Evolutionary conservation across 2,329 filamentous ascomycete genomes (phyloP).

Genomic region (Fusarium pilosicola): DNA sequence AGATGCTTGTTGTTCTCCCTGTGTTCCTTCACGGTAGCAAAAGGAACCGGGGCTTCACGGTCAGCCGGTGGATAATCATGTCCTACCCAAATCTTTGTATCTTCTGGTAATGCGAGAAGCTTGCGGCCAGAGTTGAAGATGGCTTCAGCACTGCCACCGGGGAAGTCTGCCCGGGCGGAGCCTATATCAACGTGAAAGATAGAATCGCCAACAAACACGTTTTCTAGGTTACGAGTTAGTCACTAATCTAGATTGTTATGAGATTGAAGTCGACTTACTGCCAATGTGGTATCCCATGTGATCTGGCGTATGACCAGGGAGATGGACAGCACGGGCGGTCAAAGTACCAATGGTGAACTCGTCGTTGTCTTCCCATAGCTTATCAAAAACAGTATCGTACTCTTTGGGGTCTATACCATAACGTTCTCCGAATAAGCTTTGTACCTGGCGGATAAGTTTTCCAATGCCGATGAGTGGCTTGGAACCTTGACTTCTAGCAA

Average conservation of each 20-base stretch:
- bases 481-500: conserved; percentile 49
- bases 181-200: conserved; percentile 64
- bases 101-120: conserved; percentile 54
- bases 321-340: conserved; percentile 58
- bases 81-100: conserved; percentile 62
- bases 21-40: conserved; percentile 58
- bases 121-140: conserved; percentile 57
- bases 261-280: conserved; percentile 37
- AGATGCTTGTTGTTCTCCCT: conserved; percentile 60
- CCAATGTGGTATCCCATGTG: conserved; percentile 68
- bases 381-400: conserved; percentile 60
- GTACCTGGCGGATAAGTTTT: conserved; percentile 61
- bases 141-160: conserved; percentile 57
- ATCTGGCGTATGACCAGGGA: conserved; percentile 70
- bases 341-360: conserved; percentile 61
- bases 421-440: conserved; percentile 58
- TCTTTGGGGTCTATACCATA: conserved; percentile 60
- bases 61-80: conserved; percentile 61
- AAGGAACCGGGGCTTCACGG: conserved; percentile 51
- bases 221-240: conserved; percentile 37
- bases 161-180: conserved; percentile 65
- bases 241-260: fast-evolving
- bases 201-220: conserved; percentile 64
- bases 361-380: conserved; percentile 64
- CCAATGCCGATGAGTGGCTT: conserved; percentile 64